phyloP scores from a whole-genome alignment of 805 yeast species.

The Soucietia sequanensis region DNA sequence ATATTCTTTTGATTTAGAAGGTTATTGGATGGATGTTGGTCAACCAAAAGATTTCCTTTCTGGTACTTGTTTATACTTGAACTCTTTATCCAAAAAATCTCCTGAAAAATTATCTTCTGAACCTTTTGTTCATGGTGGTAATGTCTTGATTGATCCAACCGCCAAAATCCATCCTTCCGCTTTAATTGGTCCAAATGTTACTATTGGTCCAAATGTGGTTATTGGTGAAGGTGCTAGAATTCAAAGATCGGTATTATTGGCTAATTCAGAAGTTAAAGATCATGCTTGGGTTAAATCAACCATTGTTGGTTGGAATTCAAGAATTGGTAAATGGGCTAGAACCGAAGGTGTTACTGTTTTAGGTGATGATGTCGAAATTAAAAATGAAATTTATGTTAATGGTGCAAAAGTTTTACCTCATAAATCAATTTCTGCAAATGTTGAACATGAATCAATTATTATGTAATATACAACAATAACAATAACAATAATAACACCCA shows the following conservation, averaged over 20 bases:
- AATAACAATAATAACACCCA: too few relatives aligned
- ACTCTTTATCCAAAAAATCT: conserved; percentile 77
- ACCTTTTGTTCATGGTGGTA: conserved; percentile 81
- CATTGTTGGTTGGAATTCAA: conserved; percentile 98
- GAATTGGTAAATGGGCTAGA: conserved; percentile 98
- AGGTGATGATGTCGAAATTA: conserved; percentile 98
- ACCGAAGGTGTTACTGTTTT: conserved; percentile 95
- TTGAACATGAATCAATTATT: conserved; percentile 96
- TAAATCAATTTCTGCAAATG: conserved; percentile 93
- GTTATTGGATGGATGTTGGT: conserved; percentile 99
- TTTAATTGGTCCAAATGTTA: conserved; percentile 97
- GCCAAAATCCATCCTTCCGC: conserved; percentile 92
- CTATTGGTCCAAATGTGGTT: conserved; percentile 92
- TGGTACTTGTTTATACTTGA: conserved; percentile 90
- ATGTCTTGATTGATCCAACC: conserved; percentile 90
- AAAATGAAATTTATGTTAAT: conserved; percentile 97
- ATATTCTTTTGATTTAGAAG: conserved; percentile 96
- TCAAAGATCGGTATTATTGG: conserved; percentile 89
- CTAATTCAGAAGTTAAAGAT: conserved; percentile 88
- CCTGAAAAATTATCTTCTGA: conserved; percentile 69
- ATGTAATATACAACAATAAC: conserved; percentile 72
- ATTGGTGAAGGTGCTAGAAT: conserved; percentile 99
- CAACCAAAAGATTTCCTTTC: conserved; percentile 99
- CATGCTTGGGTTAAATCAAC: conserved; percentile 98
- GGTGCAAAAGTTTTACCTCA: conserved; percentile 99